Percentiles rank a stretch among this genome's conserved stretches.
phyloP scores from a whole-genome alignment of 176 grass and related monocot genomes.

The Carex kokanica region DNA sequence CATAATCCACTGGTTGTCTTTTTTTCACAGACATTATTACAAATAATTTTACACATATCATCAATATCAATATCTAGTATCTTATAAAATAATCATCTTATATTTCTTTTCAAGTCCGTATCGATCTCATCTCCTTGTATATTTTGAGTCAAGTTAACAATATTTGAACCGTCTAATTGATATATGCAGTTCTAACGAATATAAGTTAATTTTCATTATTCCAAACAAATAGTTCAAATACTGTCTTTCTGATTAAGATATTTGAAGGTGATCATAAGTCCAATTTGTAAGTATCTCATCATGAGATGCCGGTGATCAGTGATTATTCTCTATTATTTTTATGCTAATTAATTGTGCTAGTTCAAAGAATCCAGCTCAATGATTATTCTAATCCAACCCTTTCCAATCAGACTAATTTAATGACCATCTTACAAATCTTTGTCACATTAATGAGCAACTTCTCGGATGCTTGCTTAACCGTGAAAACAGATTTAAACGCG shows the following conservation, averaged over 20 bases:
- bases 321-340: neutral
- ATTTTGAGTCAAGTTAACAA: no score
- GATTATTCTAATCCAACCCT: neutral
- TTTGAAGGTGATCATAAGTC: neutral
- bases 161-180: no score
- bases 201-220: no score
- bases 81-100: no score
- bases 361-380: constrained; percentile 18
- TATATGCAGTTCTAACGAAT: no score
- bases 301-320: neutral
- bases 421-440: neutral
- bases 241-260: neutral
- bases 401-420: neutral
- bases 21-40: no score
- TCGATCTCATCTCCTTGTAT: no score
- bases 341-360: neutral
- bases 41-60: no score
- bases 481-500: constrained; percentile 30
- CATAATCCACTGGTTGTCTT: neutral
- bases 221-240: no score
- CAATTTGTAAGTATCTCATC: neutral
- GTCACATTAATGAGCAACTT: constrained; percentile 1
- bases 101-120: no score
- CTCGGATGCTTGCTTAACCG: constrained; percentile 21
- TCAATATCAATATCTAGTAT: no score